Conservation (phyloP, 768 basidiomycete species). For the Pulveroboletus frians region DNA sequence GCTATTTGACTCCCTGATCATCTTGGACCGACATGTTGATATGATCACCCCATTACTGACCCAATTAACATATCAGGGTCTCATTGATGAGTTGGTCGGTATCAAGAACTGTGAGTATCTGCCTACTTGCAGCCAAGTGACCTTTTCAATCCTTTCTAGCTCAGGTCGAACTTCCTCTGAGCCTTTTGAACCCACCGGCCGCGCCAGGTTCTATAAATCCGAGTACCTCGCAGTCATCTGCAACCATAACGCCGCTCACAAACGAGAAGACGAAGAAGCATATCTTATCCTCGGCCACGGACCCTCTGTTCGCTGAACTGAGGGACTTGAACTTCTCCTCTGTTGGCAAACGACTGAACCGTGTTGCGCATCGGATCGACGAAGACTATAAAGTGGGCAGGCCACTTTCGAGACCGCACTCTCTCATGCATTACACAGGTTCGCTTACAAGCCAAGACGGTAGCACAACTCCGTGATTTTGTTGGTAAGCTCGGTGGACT, state of each 20-base stretch:
- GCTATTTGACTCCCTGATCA: conserved; percentile 78
- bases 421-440: conserved; percentile 41
- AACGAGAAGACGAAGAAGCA: conserved; percentile 90
- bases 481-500: conserved; percentile 92
- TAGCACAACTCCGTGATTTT: conserved; percentile 88
- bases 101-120: conserved; percentile 74
- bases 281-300: conserved; percentile 68
- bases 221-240: conserved; percentile 38
- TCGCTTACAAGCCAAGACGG: conserved; percentile 82
- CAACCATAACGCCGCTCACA: conserved; percentile 47
- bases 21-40: conserved; percentile 87
- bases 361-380: conserved; percentile 78
- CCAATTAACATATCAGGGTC: conserved; percentile 93
- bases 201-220: conserved; percentile 37
- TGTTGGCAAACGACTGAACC: conserved; percentile 77
- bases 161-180: conserved; percentile 75
- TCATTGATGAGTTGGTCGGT: conserved; percentile 88
- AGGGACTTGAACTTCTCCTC: conserved; percentile 90
- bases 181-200: conserved; percentile 55
- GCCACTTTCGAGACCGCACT: not conserved
- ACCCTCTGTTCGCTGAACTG: conserved; percentile 77
- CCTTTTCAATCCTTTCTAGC: conserved; percentile 38
- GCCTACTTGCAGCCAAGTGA: not conserved
- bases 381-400: conserved; percentile 80
- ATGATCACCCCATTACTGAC: conserved; percentile 95